Base-by-base conservation (phyloP, 768 basidiomycete species). In the Mycena alexandri region DNA sequence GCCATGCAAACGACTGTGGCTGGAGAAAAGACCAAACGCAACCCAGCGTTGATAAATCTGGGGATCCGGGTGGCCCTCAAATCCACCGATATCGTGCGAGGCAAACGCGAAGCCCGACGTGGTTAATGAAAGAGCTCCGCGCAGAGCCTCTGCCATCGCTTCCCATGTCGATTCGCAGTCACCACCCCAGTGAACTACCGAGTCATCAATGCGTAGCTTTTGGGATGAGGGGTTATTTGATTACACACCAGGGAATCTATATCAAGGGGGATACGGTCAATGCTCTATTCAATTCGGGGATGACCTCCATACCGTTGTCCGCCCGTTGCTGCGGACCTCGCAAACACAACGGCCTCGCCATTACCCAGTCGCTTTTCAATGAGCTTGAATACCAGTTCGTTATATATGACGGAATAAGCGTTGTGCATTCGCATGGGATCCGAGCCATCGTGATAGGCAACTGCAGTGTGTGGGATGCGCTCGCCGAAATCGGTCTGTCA, bases 81-180 rank as follows among this genome's bases (percentile, higher is more conserved):
- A 93, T 1, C 91, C 91, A 25, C 91, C 92, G 61, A 93, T 91
- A 73, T 93, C 92, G 75, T 91, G 90, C 19, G 89, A 89, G 9
- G 89, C 86, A 77, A 87, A 93, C 0, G 85, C 89, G 71, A 92
- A 93, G 1, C 92, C 91, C 34, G 90, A 91, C 6, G 84, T 65
- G 1, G 89, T 89, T 60, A 93, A 76, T 43, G 88, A 89, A n/a
- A 93, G 77, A 19, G 82, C 81, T 12, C 92, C 91, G 6, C 91
- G 83, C 57, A 92, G 77, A 1, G 90, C 86, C 76, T 93, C 91
- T 0, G 89, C 89, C 91, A 93, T 93, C 5, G 90, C 92, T 74
- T 91, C 90, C 79, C 86, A 92, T 2, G 90, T 90, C 7, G 89
- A 89, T 73, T 92, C 90, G 76, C 90, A 92, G 67, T 93, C 91